These are phyloP conservation scores for Penicillium diatomitis DNA, from an alignment of 495 filamentous ascomycete genomes.

Conservation along the genomic window DNA sequence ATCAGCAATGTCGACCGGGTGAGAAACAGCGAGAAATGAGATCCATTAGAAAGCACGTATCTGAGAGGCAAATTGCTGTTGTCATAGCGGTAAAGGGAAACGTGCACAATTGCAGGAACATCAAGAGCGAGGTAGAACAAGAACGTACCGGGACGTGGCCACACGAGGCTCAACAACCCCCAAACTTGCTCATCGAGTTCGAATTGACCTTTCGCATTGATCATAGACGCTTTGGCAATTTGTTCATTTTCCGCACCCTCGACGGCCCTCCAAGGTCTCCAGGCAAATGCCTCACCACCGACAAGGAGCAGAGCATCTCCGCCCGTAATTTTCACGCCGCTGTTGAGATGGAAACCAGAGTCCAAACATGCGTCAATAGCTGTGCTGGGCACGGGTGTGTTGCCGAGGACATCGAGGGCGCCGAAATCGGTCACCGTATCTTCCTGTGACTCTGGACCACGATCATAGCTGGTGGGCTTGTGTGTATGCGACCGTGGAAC, in stretches of 20 bases:
- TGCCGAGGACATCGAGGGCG: constrained; percentile 68
- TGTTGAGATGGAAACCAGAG: constrained; percentile 77
- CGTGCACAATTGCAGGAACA: background rate
- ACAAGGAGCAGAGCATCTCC: constrained; percentile 67
- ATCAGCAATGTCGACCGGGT: constrained; percentile 9
- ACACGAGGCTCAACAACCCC: constrained; percentile 68
- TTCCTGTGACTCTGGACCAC: constrained; percentile 50
- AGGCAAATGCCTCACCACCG: constrained; percentile 76
- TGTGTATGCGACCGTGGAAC: constrained; percentile 30
- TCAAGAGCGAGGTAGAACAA: background rate
- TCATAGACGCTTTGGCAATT: constrained; percentile 36
- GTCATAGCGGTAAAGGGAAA: too few relatives aligned
- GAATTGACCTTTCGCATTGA: constrained; percentile 74
- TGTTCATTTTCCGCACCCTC: constrained; percentile 18
- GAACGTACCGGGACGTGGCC: constrained; percentile 79
- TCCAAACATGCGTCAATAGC: constrained; percentile 68
- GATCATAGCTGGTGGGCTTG: constrained; percentile 40
- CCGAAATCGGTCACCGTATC: constrained; percentile 67
- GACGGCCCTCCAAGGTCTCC: constrained; percentile 63
- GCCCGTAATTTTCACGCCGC: constrained; percentile 54
- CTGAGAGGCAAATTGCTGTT: too few relatives aligned
- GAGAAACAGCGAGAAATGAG: too few relatives aligned
- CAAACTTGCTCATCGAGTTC: constrained; percentile 62
- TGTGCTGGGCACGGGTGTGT: constrained; percentile 65
- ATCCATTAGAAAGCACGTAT: too few relatives aligned